These are phyloP conservation scores for Lentinula lateritia DNA, from an alignment of 768 basidiomycete species.

Conservation along the genomic window DNA sequence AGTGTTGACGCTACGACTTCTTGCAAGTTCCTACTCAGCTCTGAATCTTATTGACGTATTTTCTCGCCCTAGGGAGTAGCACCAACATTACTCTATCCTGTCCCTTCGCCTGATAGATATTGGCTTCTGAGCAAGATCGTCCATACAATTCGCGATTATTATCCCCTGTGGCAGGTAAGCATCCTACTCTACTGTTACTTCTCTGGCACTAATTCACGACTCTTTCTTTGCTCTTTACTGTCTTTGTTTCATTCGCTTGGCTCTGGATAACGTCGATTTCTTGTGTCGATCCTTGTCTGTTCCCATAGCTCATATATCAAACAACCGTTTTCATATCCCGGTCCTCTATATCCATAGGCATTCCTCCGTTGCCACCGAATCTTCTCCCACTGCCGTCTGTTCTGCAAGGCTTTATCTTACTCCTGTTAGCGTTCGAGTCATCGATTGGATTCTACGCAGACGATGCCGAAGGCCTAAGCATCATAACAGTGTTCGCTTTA, in stretches of 20 bases:
- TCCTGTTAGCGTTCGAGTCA: constrained; percentile 59
- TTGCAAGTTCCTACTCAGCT: neutral
- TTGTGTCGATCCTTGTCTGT: neutral
- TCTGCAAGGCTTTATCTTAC: constrained; percentile 62
- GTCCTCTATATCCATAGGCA: constrained; percentile 79
- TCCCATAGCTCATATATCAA: constrained; percentile 73
- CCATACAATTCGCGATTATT: constrained; percentile 84
- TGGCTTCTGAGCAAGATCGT: constrained; percentile 73
- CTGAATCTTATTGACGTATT: neutral
- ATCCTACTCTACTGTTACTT: neutral
- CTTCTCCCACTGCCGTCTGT: constrained; percentile 74
- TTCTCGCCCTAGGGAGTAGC: constrained; percentile 60
- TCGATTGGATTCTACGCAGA: constrained; percentile 60
- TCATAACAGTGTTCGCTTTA: constrained; percentile 65
- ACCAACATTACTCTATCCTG: constrained; percentile 84
- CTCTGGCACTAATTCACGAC: neutral
- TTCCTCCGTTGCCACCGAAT: constrained; percentile 69
- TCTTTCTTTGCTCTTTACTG: constrained; percentile 7
- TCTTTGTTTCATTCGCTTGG: neutral
- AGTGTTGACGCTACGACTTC: constrained; percentile 1
- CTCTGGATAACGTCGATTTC: neutral
- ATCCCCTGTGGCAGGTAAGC: constrained; percentile 88
- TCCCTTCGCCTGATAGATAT: constrained; percentile 58
- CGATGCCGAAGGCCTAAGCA: constrained; percentile 37
- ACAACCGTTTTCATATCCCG: constrained; percentile 91